Evolutionary conservation across 2,329 filamentous ascomycete species (phyloP), one percentile per base, ranked within the genome.

Genomic region (Pseudocercospora musae): DNA sequence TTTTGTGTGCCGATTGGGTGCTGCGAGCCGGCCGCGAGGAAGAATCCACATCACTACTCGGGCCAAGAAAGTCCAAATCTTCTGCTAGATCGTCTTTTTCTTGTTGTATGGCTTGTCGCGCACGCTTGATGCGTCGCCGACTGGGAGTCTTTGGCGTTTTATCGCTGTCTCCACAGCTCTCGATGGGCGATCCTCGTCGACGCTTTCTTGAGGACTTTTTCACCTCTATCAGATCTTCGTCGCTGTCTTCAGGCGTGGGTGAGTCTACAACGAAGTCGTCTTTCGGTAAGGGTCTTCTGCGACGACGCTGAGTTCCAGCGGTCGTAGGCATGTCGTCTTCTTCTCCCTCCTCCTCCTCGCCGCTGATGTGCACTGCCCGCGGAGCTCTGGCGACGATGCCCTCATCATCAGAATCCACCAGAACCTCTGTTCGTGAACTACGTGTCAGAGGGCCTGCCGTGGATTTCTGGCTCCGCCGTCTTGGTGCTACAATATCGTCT

Each of bases 21-120:
- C 62, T 66, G 42, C 71, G 63, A 11, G 69, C 66, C n/a, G 60
- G 58, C 8, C 63, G 63, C 10, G 67, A 56, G 9, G 67, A 58
- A 18, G 69, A 68, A 23, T 70, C 70, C 15, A 71, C 70, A 52
- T 72, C 71, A 29, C 71, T 74, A 49, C 73, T 75, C 1, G 72
- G 70, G 10, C 68, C 70, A 0, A 82, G 67, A 58, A 79, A 80
- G 4, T 79, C 76, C 2, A 82, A 69, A 44, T 82, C 80, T 56
- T 81, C 78, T 40, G 77, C 73, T 10, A 82, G 67, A 52, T 81
- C 79, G 10, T 79, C 77, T 52, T 73, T 67, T 52, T 78, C 76
- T 53, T 74, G 71, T 48, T 72, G 66, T 0, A 69, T 70, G 4
- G 73, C 54, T 50, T 68, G 57, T 23, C 68, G 60, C 18, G 65